Evolutionary conservation across 1,284 basidiomycete species (phyloP).

Genomic region (Malassezia sp.): DNA sequence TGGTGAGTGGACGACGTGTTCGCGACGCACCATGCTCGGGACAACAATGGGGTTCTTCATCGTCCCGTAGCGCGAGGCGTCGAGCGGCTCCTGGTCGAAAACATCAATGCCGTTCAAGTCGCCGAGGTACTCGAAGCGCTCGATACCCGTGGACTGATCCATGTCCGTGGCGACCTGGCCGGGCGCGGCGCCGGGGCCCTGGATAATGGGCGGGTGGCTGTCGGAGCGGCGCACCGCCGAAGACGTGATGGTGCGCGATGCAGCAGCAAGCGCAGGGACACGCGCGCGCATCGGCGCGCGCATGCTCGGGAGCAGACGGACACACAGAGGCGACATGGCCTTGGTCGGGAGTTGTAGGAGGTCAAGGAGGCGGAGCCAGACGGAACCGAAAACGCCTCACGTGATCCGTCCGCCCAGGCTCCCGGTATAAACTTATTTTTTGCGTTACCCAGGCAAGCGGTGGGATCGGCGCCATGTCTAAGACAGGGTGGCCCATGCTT

Average conservation of each 20-base stretch:
- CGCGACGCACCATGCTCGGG: conserved; percentile 64
- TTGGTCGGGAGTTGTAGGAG: conserved; percentile 10
- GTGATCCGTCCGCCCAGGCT: too few relatives aligned
- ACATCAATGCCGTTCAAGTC: conserved; percentile 77
- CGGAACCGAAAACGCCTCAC: too few relatives aligned
- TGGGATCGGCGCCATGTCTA: too few relatives aligned
- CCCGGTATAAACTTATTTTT: too few relatives aligned
- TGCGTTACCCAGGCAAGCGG: too few relatives aligned
- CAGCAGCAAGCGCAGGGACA: conserved; percentile 8
- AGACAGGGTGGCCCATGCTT: too few relatives aligned
- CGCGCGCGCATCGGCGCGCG: conserved; percentile 9
- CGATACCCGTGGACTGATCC: conserved; percentile 87
- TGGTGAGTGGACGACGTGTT: not conserved
- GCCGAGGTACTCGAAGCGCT: conserved; percentile 83
- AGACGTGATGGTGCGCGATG: conserved; percentile 26
- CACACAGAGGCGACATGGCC: conserved; percentile 15
- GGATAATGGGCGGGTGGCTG: conserved; percentile 55
- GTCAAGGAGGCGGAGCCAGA: too few relatives aligned
- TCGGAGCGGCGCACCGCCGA: conserved; percentile 27
- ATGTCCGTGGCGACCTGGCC: conserved; percentile 72
- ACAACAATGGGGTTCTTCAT: conserved; percentile 76
- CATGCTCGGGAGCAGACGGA: conserved; percentile 5
- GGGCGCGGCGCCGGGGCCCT: conserved; percentile 62
- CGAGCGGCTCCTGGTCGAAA: conserved; percentile 79
- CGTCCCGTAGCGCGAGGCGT: conserved; percentile 77